Evolutionary conservation across 2,329 filamentous ascomycete genomes (phyloP), one percentile per base, ranked within the genome.

Genomic region (Alternaria postmessia): DNA sequence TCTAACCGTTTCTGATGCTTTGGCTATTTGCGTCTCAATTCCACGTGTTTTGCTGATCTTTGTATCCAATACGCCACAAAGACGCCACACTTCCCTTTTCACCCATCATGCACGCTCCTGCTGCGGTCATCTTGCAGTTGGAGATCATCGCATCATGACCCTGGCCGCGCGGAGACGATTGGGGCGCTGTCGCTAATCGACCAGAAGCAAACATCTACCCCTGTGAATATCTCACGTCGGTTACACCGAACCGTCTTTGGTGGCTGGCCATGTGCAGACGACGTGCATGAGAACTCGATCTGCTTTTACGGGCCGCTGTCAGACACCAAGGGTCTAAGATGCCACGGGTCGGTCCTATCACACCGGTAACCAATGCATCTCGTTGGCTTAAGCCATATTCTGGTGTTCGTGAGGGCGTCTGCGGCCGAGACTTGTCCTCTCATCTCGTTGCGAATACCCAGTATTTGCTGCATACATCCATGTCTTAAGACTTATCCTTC

Each of bases 351-450:
- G 9, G 51, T 36, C 14, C 39, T 28, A 18, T 24, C 14, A 38
- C 16, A 36, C 30, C 38, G 38, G 38, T 12, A 39, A 22, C 18
- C 41, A 11, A 46, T 11, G 26, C 22, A 20, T 32, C 14, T 24
- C 39, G 28, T 16, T 46, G 30, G 39, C 42, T 43, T 44, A 7
- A 42, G 28, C 39, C 24, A 59, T 53, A 22, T 48, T 1, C 8
- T 30, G 18, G 4, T 18, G 28, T 48, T 7, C 7, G n/a, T 1
- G 22, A n/a, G 44, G 28, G 44, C 28, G 14, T 18, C n/a, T 16
- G 28, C 14, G 22, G 28, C 44, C 44, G 86, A 88, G 91, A 91
- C 95, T 1, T 91, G 83, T 0, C 92, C 92, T 41, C 87, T 90
- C 91, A 92, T 94, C 77, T 94, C 92, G 3, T 38, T 22, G 22